Evolutionary conservation across 352 stramenopile species (phyloP).

Genomic region (Globisporangium rhizosaccharum): DNA sequence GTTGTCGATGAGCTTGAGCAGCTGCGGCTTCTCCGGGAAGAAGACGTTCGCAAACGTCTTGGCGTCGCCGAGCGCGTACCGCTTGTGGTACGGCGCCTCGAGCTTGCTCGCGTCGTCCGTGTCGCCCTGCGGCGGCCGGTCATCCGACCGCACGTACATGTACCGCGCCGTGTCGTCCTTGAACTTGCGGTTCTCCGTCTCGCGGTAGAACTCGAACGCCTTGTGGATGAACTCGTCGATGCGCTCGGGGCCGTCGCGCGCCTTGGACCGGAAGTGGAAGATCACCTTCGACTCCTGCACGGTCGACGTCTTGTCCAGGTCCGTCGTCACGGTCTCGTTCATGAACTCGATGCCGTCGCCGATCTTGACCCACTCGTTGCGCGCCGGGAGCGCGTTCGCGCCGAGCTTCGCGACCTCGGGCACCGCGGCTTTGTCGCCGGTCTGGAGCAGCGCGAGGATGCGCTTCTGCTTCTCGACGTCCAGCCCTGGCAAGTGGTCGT

Average conservation of each 20-base stretch:
- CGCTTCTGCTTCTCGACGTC: too few relatives aligned
- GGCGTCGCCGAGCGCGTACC: constrained; percentile 67
- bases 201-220: constrained; percentile 27
- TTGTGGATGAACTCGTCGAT: constrained; percentile 30
- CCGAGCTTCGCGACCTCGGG: too few relatives aligned
- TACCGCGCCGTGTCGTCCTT: constrained; percentile 30
- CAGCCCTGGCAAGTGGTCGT: too few relatives aligned
- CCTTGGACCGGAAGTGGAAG: background rate
- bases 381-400: constrained; percentile 3
- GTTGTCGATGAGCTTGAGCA: too few relatives aligned
- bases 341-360: too few relatives aligned
- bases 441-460: too few relatives aligned
- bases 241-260: constrained; percentile 19
- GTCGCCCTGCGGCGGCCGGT: constrained; percentile 10
- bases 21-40: too few relatives aligned
- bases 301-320: too few relatives aligned
- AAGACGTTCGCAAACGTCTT: constrained; percentile 30
- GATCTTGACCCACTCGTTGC: too few relatives aligned
- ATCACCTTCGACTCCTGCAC: too few relatives aligned
- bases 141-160: constrained; percentile 31
- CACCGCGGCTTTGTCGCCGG: too few relatives aligned
- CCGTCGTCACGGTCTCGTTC: too few relatives aligned
- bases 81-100: constrained; percentile 27
- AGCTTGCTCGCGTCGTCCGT: constrained; percentile 10
- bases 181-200: constrained; percentile 1